Evolutionary conservation across 2,329 filamentous ascomycete species (phyloP).

Genomic region (Tolypocladium capitatum): DNA sequence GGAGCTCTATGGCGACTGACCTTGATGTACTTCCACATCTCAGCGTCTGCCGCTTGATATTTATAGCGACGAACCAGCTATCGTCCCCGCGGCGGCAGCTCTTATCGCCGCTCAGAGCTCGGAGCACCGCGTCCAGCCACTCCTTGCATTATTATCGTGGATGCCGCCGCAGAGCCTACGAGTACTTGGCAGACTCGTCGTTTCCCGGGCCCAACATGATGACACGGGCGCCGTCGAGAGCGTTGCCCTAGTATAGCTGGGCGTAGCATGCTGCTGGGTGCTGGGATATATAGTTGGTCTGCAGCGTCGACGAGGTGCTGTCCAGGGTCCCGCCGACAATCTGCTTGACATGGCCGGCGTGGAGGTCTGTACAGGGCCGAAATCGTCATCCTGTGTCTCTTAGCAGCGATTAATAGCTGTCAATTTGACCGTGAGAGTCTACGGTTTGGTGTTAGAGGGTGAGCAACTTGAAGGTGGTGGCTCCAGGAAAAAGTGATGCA

Average conservation of each 20-base stretch:
- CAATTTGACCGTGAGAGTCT: not conserved
- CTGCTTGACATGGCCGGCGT: constrained; percentile 95
- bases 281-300: constrained; percentile 86
- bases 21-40: constrained; percentile 90
- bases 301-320: constrained; percentile 49
- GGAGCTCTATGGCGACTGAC: constrained; percentile 29
- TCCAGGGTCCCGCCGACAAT: constrained; percentile 92
- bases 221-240: constrained; percentile 71
- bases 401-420: not conserved
- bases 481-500: no score
- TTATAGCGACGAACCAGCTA: constrained; percentile 94
- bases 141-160: constrained; percentile 68
- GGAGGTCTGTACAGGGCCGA: constrained; percentile 90
- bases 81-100: constrained; percentile 53
- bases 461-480: no score
- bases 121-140: constrained; percentile 75
- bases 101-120: constrained; percentile 59
- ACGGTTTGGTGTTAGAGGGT: not conserved
- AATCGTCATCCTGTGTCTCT: constrained; percentile 62
- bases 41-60: constrained; percentile 97
- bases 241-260: constrained; percentile 62
- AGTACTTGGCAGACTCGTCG: constrained; percentile 60
- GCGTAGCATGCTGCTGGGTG: constrained; percentile 75
- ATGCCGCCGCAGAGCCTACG: constrained; percentile 86
- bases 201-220: constrained; percentile 94